phyloP scores from a whole-genome alignment of 495 filamentous ascomycete genomes.

The Penicillium herquei region DNA sequence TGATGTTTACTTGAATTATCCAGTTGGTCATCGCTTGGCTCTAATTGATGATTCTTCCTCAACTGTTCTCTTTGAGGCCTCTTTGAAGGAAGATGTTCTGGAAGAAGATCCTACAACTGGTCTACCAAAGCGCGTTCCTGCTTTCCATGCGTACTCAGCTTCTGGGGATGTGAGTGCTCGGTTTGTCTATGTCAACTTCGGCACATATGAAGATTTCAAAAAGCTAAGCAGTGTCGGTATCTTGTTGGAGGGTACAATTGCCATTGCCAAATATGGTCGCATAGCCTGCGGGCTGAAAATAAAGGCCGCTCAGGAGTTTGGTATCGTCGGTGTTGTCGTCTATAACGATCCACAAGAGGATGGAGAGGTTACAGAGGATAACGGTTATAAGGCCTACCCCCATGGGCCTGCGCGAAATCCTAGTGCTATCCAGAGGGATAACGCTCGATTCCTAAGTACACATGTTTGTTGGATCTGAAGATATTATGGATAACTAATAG shows the following conservation, averaged over 20 bases:
- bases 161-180: slow-evolving; percentile 83
- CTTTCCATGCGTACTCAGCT: slow-evolving; percentile 93
- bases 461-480: no score
- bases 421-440: no score
- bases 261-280: slow-evolving; percentile 78
- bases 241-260: slow-evolving; percentile 78
- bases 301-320: slow-evolving; percentile 64
- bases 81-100: slow-evolving; percentile 74
- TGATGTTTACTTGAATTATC: slow-evolving; percentile 91
- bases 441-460: no score
- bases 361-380: slow-evolving; percentile 72
- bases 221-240: slow-evolving; percentile 75
- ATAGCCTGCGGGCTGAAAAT: slow-evolving; percentile 91
- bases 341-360: slow-evolving; percentile 91
- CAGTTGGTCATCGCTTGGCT: slow-evolving; percentile 72
- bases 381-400: slow-evolving; percentile 78
- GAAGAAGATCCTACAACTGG: slow-evolving; percentile 52
- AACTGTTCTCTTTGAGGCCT: slow-evolving; percentile 73
- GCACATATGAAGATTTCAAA: slow-evolving; percentile 78
- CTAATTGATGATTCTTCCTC: slow-evolving; percentile 58
- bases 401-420: slow-evolving; percentile 71
- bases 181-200: slow-evolving; percentile 85
- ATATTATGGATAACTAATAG: no score
- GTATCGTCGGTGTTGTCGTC: slow-evolving; percentile 81
- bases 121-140: slow-evolving; percentile 68